Evolutionary conservation across 306 rosid species (phyloP).

Genomic region (Psophocarpus tetragonolobus): DNA sequence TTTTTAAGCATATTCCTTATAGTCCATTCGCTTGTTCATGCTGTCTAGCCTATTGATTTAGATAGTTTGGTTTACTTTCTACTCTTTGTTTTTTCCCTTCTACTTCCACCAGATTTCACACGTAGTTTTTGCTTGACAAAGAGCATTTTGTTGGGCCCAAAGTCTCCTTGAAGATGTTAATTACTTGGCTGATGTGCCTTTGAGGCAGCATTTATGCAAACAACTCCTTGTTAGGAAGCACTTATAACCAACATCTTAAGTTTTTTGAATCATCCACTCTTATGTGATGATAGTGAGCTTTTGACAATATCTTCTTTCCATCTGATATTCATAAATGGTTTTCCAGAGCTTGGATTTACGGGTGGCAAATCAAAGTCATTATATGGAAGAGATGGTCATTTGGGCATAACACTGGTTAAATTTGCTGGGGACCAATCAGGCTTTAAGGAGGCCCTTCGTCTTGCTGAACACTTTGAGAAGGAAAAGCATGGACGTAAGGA

Average conservation of each 20-base stretch:
- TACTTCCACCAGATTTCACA: conserved; percentile 5
- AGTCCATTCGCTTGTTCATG: not conserved
- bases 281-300: conserved; percentile 24
- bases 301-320: conserved; percentile 32
- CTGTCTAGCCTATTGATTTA: conserved; percentile 6
- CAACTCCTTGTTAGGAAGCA: not conserved
- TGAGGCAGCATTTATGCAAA: conserved; percentile 8
- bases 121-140: conserved; percentile 13
- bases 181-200: conserved; percentile 14
- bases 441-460: conserved; percentile 75
- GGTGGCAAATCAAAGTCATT: conserved; percentile 94
- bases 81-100: conserved; percentile 1
- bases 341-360: conserved; percentile 86
- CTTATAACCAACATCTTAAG: conserved; percentile 8
- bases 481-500: conserved; percentile 80
- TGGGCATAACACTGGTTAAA: conserved; percentile 79
- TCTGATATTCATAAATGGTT: conserved; percentile 47
- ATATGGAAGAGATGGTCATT: conserved; percentile 97
- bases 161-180: conserved; percentile 20
- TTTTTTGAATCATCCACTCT: conserved; percentile 20
- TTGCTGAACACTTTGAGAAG: conserved; percentile 76
- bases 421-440: conserved; percentile 83
- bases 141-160: conserved; percentile 21
- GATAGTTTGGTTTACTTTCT: not conserved
- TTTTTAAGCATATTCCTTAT: not conserved